Evolutionary conservation across 257 asterid species (phyloP), one percentile per base, ranked within the genome.

Genomic region (Capsicum pubescens): DNA sequence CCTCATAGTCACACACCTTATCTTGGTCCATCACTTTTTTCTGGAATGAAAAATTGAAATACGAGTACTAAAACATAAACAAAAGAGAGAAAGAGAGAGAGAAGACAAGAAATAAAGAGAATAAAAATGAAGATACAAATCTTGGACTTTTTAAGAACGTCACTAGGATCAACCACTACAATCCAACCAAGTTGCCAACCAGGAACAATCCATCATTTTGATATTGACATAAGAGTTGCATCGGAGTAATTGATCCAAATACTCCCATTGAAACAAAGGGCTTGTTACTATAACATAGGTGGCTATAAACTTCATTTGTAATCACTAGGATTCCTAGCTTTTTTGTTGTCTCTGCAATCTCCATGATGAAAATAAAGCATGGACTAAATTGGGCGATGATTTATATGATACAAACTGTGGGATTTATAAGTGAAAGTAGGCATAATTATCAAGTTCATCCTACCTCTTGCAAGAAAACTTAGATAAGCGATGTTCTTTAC

Each of bases 141-240:
- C 95, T 95, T 95, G 6, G 89, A 90, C 76, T 92, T 88, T 84
- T 64, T 72, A 58, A 95, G 96, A 84, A 93, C 86, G 39, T 93
- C 93, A 79, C 89, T 63, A 2, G 95, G 95, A 84, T 95, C 98
- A 70, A 88, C 89, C 1, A 90, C 86, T 19, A 89, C 96, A 12
- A 95, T 86, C 98, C 98, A 95, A 15, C 98, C 98, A 66, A 95
- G 83, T 50, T 93, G 85, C 98, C 98, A 95, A 70, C 98, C 98
- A 16, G 98, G 98, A 86, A 95, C 94, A 9, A 90, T 36, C 98
- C 98, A 95, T 85, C 98, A 89, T 91, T 95, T 95, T 36, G 97
- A 93, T 84, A 95, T 86, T 0, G 98, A 92, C 15, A 96, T 98
- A 46, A 95, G 81, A 10, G 98, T 93, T 64, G 94, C 39, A 95